Evolutionary conservation across 1,284 basidiomycete genomes (phyloP).

Genomic region (Lignosus rhinocerotis): DNA sequence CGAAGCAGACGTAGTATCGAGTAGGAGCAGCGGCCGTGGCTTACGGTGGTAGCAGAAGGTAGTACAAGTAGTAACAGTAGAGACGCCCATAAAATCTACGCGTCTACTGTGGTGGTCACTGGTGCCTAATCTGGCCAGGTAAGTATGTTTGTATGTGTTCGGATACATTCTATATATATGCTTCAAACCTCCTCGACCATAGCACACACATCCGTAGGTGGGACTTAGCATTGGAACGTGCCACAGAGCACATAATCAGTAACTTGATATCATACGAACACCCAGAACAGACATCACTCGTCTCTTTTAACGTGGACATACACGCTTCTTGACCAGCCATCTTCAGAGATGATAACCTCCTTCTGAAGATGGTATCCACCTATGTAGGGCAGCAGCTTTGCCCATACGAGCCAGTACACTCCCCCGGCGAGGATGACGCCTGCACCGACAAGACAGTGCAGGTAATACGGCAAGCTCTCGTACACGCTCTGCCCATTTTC

Average conservation of each 20-base stretch:
- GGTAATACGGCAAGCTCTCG: slow-evolving; percentile 59
- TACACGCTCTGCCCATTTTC: slow-evolving; percentile 46
- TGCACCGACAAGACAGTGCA: slow-evolving; percentile 49
- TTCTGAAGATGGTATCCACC: slow-evolving; percentile 49
- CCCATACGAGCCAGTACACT: slow-evolving; percentile 59
- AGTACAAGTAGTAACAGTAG: background rate
- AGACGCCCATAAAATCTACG: slow-evolving; percentile 16
- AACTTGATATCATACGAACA: no score
- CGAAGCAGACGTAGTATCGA: background rate
- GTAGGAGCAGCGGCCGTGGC: background rate
- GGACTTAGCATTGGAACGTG: no score
- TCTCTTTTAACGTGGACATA: slow-evolving; percentile 12
- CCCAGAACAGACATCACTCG: background rate
- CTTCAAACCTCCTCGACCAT: no score
- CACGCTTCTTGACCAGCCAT: slow-evolving; percentile 36
- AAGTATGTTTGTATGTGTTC: no score
- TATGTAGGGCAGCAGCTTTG: slow-evolving; percentile 48
- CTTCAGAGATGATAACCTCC: slow-evolving; percentile 46
- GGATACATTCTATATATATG: no score
- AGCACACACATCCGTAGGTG: no score
- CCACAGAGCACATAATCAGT: no score
- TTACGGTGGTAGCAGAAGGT: background rate
- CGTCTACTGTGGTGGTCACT: no score
- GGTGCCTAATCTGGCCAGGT: no score
- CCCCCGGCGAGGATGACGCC: slow-evolving; percentile 50